These are phyloP conservation scores for Verticillium nonalfalfae DNA, from an alignment of 2,329 filamentous ascomycete genomes.

Conservation along the genomic window DNA sequence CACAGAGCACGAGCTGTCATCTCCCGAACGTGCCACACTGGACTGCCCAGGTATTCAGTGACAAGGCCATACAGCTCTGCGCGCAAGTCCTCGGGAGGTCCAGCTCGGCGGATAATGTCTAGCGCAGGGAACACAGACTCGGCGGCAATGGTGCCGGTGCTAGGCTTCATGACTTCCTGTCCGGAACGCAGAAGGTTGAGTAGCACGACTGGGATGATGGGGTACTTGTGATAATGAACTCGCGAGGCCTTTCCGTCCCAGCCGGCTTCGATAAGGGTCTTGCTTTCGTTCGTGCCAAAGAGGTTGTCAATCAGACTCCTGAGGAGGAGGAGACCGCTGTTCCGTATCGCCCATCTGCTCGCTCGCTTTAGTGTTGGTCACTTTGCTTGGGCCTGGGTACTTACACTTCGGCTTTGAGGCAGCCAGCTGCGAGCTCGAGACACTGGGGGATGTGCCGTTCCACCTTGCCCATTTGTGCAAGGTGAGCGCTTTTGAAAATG, in stretches of 20 bases:
- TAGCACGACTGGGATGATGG: constrained; percentile 57
- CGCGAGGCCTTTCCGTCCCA: constrained; percentile 59
- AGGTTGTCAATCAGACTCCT: constrained; percentile 76
- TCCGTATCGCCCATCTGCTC: constrained; percentile 81
- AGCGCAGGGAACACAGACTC: constrained; percentile 78
- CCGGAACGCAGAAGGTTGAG: constrained; percentile 53
- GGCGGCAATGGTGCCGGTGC: constrained; percentile 32
- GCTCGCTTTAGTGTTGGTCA: constrained; percentile 1
- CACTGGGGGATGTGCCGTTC: constrained; percentile 69
- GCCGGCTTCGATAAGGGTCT: constrained; percentile 50
- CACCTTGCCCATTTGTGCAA: constrained; percentile 66
- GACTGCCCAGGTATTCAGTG: constrained; percentile 56
- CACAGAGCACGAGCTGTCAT: constrained; percentile 71
- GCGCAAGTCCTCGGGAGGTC: constrained; percentile 52
- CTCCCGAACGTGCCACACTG: constrained; percentile 75
- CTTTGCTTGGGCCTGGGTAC: constrained; percentile 15
- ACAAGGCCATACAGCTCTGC: constrained; percentile 53
- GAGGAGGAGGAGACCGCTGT: constrained; percentile 85
- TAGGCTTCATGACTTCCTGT: constrained; percentile 34
- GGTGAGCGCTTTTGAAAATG: constrained; percentile 75
- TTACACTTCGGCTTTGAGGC: constrained; percentile 71
- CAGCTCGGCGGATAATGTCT: constrained; percentile 71
- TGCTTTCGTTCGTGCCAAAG: constrained; percentile 70
- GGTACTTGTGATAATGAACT: constrained; percentile 65
- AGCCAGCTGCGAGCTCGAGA: constrained; percentile 72